Conservation (phyloP, 257 asterid genomes). For the Rhazya stricta region DNA sequence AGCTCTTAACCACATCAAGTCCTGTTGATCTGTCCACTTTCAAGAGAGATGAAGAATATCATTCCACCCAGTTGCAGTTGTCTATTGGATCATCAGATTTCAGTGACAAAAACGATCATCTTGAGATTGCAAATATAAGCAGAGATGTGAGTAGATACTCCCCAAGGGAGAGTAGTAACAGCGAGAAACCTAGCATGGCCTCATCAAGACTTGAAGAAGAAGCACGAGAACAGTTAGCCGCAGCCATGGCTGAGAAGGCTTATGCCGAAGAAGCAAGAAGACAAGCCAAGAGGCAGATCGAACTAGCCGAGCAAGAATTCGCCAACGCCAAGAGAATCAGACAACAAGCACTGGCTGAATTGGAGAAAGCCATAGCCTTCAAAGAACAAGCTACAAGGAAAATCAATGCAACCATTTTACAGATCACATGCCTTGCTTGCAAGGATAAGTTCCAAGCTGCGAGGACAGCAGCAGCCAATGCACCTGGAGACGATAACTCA, state of each 20-base stretch:
- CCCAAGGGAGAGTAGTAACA: conserved; percentile 25
- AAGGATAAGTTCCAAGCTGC: conserved; percentile 43
- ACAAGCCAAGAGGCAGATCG: conserved; percentile 62
- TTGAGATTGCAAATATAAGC: neutral
- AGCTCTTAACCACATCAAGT: conserved; percentile 24
- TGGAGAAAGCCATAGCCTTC: conserved; percentile 52
- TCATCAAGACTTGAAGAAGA: conserved; percentile 30
- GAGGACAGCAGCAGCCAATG: neutral
- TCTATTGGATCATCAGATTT: conserved; percentile 41
- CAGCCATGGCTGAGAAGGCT: conserved; percentile 59
- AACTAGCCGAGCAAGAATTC: conserved; percentile 69
- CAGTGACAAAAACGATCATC: conserved; percentile 12
- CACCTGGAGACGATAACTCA: conserved; percentile 16
- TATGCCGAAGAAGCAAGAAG: conserved; percentile 68
- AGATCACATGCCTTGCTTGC: conserved; percentile 69
- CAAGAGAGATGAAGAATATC: conserved; percentile 28
- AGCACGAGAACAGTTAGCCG: conserved; percentile 37
- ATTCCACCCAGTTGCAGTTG: conserved; percentile 36
- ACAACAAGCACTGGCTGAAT: conserved; percentile 65
- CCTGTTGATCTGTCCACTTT: conserved; percentile 19
- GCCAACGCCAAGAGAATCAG: conserved; percentile 67
- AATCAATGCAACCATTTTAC: conserved; percentile 44
- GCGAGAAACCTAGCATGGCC: conserved; percentile 25
- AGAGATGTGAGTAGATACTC: conserved; percentile 4
- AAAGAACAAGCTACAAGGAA: conserved; percentile 56